Evolutionary conservation across 306 rosid genomes (phyloP).

Genomic region (Cotoneaster glaucophyllus): DNA sequence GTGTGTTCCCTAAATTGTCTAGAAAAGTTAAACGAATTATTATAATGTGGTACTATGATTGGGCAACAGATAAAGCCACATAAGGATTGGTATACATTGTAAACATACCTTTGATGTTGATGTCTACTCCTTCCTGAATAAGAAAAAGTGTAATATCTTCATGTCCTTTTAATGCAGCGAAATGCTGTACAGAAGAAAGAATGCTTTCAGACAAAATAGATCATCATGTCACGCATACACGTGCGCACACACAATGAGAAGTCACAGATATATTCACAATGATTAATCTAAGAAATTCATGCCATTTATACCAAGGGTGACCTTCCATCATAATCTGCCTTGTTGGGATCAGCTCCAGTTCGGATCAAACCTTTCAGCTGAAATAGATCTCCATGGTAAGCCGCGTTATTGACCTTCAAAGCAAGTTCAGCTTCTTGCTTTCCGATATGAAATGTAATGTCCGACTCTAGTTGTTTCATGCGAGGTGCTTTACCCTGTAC

Average conservation of each 20-base stretch:
- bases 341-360: conserved; percentile 91
- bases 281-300: conserved; percentile 11
- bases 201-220: not conserved
- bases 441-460: conserved; percentile 81
- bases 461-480: conserved; percentile 78
- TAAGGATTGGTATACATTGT: not conserved
- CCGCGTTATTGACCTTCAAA: conserved; percentile 79
- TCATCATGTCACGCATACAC: not conserved
- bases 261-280: not conserved
- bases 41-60: not conserved
- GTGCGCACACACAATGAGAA: not conserved
- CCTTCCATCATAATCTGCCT: conserved; percentile 94
- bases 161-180: conserved; percentile 83
- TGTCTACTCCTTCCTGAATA: conserved; percentile 58
- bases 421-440: conserved; percentile 94
- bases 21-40: conserved; percentile 1
- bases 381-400: conserved; percentile 68
- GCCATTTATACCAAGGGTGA: conserved; percentile 73
- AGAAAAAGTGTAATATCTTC: conserved; percentile 69
- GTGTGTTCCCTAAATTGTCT: conserved; percentile 87
- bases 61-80: not conserved
- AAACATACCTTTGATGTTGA: conserved; percentile 52
- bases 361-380: conserved; percentile 76
- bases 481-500: conserved; percentile 63
- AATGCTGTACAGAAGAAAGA: conserved; percentile 52